Evolutionary conservation across 768 basidiomycete species (phyloP), one percentile per base, ranked within the genome.

Genomic region (Pleurotus giganteus): DNA sequence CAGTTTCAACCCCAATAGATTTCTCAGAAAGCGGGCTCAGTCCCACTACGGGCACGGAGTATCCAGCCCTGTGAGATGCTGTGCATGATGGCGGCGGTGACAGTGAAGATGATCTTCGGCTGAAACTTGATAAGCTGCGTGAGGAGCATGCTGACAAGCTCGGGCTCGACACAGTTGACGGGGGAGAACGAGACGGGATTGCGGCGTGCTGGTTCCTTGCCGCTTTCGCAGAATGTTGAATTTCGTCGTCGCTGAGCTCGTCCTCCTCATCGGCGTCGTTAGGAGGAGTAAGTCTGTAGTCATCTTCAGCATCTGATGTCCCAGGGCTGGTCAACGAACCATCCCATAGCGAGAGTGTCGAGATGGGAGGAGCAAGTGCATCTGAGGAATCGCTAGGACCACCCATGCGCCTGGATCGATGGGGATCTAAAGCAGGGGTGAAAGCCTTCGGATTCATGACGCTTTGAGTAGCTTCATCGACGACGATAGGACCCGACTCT

Each of bases 91-190:
- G 49, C 2, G 49, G 49, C 8, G 49, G 49, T 17, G 49, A 51
- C 19, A 51, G 15, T 27, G 46, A 51, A 37, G 49, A 29, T 8
- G 34, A 26, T n/a, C 17, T 24, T 15, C 49, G 49, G 21, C 17
- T 51, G 12, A 19, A 51, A 23, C 44, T 26, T 17, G 44, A 45
- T 11, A 24, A n/a, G 37, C 32, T 51, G 19, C 21, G 21, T 24
- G 49, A 51, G 17, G 49, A 51, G 8, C 31, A 27, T 7, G 49
- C 24, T 5, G 49, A 51, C n/a, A 51, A 32, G 32, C 23, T 37
- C 6, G 49, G 49, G 49, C 49, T 51, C 23, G 31, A 51, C 4
- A 37, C 49, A n/a, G 49, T 19, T 21, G 49, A 51, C 26, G 49
- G 32, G 0, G 49, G 34, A 21, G 49, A 29, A n/a, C n/a, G 21